A percentile compares a stretch with the other conserved stretches of the same genome.
Conservation (phyloP, 176 grass and related monocot species). For the Avena eriantha region DNA sequence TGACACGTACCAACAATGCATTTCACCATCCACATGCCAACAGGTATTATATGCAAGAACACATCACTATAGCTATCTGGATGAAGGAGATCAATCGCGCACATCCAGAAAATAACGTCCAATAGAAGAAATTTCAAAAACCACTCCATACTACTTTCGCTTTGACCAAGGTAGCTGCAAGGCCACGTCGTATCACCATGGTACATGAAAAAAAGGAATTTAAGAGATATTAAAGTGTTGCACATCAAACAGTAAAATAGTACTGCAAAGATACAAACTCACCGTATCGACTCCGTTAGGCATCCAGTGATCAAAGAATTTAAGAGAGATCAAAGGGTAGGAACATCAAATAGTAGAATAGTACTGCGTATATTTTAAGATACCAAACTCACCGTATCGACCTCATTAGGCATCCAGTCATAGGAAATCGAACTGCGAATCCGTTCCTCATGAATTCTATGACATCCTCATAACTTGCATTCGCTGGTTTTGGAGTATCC, state of each 20-base stretch:
- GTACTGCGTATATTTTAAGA: background rate
- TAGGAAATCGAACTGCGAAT: background rate
- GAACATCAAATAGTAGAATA: background rate
- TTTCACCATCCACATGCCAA: too few relatives aligned
- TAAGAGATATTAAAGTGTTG: background rate
- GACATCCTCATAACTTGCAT: conserved; percentile 26
- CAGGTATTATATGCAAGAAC: too few relatives aligned
- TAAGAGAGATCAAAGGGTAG: background rate
- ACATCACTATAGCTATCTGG: too few relatives aligned
- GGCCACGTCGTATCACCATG: too few relatives aligned
- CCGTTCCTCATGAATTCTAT: conserved; percentile 8
- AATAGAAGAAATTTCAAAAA: background rate
- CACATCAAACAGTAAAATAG: background rate
- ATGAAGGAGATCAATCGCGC: background rate
- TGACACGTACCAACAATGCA: too few relatives aligned
- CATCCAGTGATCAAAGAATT: background rate
- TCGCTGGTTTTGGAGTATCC: fast-evolving
- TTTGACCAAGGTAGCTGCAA: background rate
- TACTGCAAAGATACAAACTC: background rate
- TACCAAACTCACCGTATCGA: background rate
- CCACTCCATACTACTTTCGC: background rate
- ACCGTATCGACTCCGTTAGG: background rate
- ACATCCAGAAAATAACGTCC: background rate
- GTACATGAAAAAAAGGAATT: background rate
- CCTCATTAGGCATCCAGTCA: background rate